A percentile compares a stretch with the other conserved stretches of the same genome.
Evolutionary conservation across 1,284 basidiomycete genomes (phyloP).

Genomic region (Boletus semigastroideus): DNA sequence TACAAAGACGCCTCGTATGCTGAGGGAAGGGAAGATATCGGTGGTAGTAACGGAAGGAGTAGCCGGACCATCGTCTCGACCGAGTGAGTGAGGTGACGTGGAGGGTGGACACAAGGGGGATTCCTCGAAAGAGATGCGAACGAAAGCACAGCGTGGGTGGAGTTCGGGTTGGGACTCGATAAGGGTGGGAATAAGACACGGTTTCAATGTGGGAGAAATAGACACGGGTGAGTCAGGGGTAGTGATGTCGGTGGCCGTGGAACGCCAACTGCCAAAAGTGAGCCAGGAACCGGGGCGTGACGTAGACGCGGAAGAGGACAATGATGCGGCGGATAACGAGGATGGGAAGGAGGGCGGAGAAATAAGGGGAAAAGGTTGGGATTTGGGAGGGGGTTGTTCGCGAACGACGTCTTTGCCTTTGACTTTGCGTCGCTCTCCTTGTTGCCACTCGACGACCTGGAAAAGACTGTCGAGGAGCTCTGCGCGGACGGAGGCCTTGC

Average conservation of each 20-base stretch:
- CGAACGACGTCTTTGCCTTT: constrained; percentile 38
- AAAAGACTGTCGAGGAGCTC: constrained; percentile 52
- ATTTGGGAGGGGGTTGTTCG: constrained; percentile 8
- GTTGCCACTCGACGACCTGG: constrained; percentile 42
- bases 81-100: background rate
- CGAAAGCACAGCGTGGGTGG: constrained; percentile 28
- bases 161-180: constrained; percentile 21
- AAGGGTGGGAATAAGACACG: constrained; percentile 26
- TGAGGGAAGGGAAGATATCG: constrained; percentile 5
- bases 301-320: constrained; percentile 36
- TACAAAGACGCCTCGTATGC: constrained; percentile 21
- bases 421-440: constrained; percentile 31
- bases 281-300: constrained; percentile 56
- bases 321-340: constrained; percentile 28
- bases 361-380: constrained; percentile 34
- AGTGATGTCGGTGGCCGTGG: constrained; percentile 43
- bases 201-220: constrained; percentile 30
- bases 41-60: background rate
- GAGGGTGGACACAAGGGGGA: constrained; percentile 24
- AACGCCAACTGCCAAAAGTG: constrained; percentile 49
- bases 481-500: constrained; percentile 28
- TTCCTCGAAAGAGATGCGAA: constrained; percentile 29
- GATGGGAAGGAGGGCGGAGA: constrained; percentile 30
- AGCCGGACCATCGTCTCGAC: background rate
- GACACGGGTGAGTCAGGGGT: constrained; percentile 32